Conservation (phyloP, 169 alveolate species). For the Cryptosporidium sp. region DNA sequence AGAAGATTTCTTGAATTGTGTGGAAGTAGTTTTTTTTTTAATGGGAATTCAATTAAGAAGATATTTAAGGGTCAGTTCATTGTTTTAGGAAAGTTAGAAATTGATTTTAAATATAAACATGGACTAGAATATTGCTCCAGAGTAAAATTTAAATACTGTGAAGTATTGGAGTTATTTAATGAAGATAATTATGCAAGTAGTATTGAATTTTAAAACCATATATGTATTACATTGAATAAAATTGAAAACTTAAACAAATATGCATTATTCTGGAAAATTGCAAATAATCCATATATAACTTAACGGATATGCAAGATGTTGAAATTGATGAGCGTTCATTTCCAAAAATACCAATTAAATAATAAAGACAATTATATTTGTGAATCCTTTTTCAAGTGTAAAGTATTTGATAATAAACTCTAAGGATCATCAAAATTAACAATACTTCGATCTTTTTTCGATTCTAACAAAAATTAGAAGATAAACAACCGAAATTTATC, state of each 20-base stretch:
- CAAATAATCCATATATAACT: constrained; percentile 83
- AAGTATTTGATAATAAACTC: neutral
- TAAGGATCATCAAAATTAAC: neutral
- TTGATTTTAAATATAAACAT: neutral
- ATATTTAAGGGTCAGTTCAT: constrained; percentile 18
- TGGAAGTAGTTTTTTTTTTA: constrained; percentile 70
- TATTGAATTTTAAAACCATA: neutral
- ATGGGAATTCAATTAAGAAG: neutral
- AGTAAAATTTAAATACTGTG: neutral
- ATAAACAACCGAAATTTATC: constrained; percentile 9
- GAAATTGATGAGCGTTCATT: constrained; percentile 78
- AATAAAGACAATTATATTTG: neutral
- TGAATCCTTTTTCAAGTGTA: constrained; percentile 5
- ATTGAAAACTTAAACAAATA: constrained; percentile 84
- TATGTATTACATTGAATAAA: constrained; percentile 85
- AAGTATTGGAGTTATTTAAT: constrained; percentile 7
- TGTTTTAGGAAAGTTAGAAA: neutral
- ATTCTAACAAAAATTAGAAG: neutral
- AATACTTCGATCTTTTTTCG: neutral
- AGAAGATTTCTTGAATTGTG: constrained; percentile 83
- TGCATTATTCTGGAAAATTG: constrained; percentile 86
- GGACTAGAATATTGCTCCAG: neutral
- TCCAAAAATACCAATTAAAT: constrained; percentile 18
- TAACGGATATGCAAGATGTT: constrained; percentile 79
- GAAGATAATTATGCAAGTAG: neutral